Evolutionary conservation across 768 basidiomycete genomes (phyloP), one percentile per base, ranked within the genome.

Genomic region (Tylopilus rubrobrunneus): DNA sequence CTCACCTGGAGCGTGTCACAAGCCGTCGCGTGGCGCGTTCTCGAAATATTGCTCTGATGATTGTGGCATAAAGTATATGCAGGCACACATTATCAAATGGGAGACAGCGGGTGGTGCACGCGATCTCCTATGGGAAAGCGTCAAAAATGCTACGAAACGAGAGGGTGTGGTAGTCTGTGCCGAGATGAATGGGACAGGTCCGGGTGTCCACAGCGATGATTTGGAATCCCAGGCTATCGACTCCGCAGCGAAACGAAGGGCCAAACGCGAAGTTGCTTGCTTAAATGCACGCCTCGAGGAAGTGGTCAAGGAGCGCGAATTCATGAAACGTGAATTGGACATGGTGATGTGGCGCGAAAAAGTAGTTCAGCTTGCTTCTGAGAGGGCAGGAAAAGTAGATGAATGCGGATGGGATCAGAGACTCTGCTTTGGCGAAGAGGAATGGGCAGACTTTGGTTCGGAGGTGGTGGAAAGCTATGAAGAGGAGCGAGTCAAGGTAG

Each of bases 11-110:
- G 83, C 85, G 2, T 96, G 92, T 63, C 87, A 87, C 66, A 86
- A 84, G 56, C 86, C 92, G 10, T 83, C 87, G 7, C 86, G 89
- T 15, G 86, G 88, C 23, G 80, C 80, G 2, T 86, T 92, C 62
- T 94, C 92, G 23, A 95, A 95, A 67, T 96, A 92, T 67, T 96
- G 92, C 68, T 92, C 90, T 14, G 87, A 91, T 49, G 89, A 87
- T 56, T 96, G 92, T 59, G 92, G 92, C 12, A 73, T 89, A 56
- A 81, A 80, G 58, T 86, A 80, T 69, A 84, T 88, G 83, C 81
- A 79, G 56, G 71, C 73, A 44, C 83, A 82, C 43, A 82, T 89
- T 45, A 76, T 83, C 25, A 74, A 73, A 37, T 89, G 82, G 79
- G 72, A 79, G 11, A 79, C 79, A 60, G 78, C 78, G 33, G 85